These are phyloP conservation scores for Firmiana major DNA, from an alignment of 345 rosid species.

Conservation along the genomic window DNA sequence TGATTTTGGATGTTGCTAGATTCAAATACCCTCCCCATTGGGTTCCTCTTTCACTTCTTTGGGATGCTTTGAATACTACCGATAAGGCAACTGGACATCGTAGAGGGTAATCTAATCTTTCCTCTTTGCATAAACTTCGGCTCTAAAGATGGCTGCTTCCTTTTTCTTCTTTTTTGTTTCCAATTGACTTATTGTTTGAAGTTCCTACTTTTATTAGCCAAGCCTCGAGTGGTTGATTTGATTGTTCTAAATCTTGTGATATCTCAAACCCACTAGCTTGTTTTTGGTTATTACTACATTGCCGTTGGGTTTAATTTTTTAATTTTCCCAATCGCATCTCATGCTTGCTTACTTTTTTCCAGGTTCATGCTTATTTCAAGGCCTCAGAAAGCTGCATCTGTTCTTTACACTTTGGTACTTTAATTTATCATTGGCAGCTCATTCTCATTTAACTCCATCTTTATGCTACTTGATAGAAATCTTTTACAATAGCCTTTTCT, in stretches of 20 bases:
- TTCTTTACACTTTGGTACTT: constrained; percentile 13
- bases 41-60: constrained; percentile 42
- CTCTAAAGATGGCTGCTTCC: background rate
- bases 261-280: background rate
- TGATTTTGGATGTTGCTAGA: constrained; percentile 40
- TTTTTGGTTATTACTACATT: background rate
- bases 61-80: constrained; percentile 35
- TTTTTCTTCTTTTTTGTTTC: background rate
- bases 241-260: background rate
- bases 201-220: background rate
- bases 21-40: constrained; percentile 43
- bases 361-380: constrained; percentile 15
- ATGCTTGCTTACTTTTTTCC: background rate
- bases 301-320: too few relatives aligned
- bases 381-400: constrained; percentile 2
- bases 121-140: background rate
- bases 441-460: background rate
- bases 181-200: background rate
- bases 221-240: background rate
- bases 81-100: constrained; percentile 26
- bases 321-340: background rate
- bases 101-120: constrained; percentile 24
- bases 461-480: background rate
- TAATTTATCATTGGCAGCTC: background rate
- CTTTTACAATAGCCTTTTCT: background rate